These are phyloP conservation scores for Paraphoma chrysanthemicola DNA, from an alignment of 2,329 filamentous ascomycete genomes.

Conservation along the genomic window DNA sequence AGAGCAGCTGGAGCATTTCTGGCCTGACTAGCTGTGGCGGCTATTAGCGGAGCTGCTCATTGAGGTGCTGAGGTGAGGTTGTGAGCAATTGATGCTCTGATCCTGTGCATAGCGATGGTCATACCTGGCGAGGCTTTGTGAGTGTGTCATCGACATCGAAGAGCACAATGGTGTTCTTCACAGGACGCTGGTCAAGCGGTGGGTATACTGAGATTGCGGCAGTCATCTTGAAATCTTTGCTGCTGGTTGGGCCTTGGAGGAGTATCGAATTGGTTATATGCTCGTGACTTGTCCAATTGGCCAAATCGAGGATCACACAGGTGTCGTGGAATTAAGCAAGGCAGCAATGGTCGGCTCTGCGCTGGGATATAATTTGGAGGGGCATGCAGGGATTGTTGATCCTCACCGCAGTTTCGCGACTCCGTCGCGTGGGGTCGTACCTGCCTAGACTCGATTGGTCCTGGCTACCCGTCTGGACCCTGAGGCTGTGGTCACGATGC, in stretches of 20 bases:
- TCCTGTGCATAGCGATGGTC: background rate
- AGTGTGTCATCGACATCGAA: constrained; percentile 97
- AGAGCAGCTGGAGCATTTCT: constrained; percentile 84
- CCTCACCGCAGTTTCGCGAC: constrained; percentile 26
- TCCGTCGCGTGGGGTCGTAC: constrained; percentile 24
- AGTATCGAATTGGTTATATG: background rate
- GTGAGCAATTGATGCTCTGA: background rate
- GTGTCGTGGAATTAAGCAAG: constrained; percentile 10
- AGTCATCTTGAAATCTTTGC: constrained; percentile 40
- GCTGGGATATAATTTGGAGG: constrained; percentile 25
- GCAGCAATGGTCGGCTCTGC: constrained; percentile 12
- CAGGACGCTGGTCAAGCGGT: constrained; percentile 79
- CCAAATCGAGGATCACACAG: background rate
- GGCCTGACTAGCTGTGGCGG: constrained; percentile 67
- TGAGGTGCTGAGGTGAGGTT: background rate
- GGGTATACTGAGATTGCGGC: constrained; percentile 64
- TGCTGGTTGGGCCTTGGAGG: background rate
- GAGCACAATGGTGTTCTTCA: constrained; percentile 92
- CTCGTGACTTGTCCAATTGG: background rate
- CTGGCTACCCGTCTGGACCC: constrained; percentile 10
- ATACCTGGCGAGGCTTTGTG: constrained; percentile 78
- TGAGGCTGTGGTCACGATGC: constrained; percentile 12
- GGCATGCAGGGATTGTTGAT: constrained; percentile 26
- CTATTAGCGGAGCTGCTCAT: constrained; percentile 15
- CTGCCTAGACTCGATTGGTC: constrained; percentile 16